Evolutionary conservation across 768 basidiomycete genomes (phyloP).

Genomic region (Suillus plorans): DNA sequence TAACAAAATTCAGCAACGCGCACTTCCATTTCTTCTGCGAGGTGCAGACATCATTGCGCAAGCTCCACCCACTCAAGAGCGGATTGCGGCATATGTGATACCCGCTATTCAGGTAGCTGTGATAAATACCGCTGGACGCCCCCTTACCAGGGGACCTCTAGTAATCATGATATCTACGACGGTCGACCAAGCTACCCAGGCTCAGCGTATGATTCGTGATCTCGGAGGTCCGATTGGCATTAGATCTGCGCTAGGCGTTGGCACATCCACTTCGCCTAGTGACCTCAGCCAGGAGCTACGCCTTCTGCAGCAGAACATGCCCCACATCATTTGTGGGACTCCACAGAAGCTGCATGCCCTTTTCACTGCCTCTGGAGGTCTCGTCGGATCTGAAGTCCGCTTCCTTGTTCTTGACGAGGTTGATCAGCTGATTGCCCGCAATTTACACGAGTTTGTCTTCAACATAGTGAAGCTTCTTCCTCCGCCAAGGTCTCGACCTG

Average conservation of each 20-base stretch:
- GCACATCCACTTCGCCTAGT: slow-evolving; percentile 60
- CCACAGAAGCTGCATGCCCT: slow-evolving; percentile 95
- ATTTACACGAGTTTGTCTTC: slow-evolving; percentile 93
- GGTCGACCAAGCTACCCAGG: slow-evolving; percentile 97
- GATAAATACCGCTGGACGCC: slow-evolving; percentile 54
- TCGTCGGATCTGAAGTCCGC: slow-evolving; percentile 81
- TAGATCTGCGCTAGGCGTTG: slow-evolving; percentile 85
- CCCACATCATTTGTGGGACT: slow-evolving; percentile 95
- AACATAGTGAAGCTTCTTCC: slow-evolving; percentile 91
- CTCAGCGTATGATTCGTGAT: slow-evolving; percentile 92
- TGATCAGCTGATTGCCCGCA: slow-evolving; percentile 96
- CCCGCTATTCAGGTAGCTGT: slow-evolving; percentile 85
- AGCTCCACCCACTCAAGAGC: slow-evolving; percentile 96
- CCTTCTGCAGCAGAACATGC: slow-evolving; percentile 85
- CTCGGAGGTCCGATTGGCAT: slow-evolving; percentile 92
- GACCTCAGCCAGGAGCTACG: slow-evolving; percentile 76
- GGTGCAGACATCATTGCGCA: slow-evolving; percentile 98
- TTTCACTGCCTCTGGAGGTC: slow-evolving; percentile 76
- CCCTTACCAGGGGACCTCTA: slow-evolving; percentile 69
- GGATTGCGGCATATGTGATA: slow-evolving; percentile 96
- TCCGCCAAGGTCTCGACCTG: slow-evolving; percentile 72
- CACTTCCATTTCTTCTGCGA: slow-evolving; percentile 90
- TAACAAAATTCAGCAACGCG: slow-evolving; percentile 98
- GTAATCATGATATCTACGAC: slow-evolving; percentile 97
- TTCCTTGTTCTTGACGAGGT: slow-evolving; percentile 97